Percentiles rank a stretch among this genome's conserved stretches.
Conservation (phyloP, 2,329 filamentous ascomycete genomes). For the Talaromyces sp. region DNA sequence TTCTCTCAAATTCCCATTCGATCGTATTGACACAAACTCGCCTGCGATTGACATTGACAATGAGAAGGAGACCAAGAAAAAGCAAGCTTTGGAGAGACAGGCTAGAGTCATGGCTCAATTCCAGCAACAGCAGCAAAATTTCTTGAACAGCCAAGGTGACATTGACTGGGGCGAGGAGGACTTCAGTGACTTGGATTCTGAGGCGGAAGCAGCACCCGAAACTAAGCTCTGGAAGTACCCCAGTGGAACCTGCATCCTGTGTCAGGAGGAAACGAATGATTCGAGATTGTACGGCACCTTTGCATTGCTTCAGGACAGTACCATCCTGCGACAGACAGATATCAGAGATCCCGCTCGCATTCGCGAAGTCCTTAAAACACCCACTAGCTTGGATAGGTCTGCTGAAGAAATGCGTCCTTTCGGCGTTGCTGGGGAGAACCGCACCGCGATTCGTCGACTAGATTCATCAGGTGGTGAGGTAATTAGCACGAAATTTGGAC, state of each 20-base stretch:
- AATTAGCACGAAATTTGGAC: conserved; percentile 72
- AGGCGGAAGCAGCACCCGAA: conserved; percentile 57
- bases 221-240: conserved; percentile 88
- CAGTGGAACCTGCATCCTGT: conserved; percentile 88
- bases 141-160: conserved; percentile 83
- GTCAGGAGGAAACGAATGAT: conserved; percentile 94
- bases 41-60: conserved; percentile 67
- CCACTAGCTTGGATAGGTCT: conserved; percentile 79
- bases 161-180: conserved; percentile 89
- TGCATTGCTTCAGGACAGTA: conserved; percentile 82
- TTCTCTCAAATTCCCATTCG: conserved; percentile 64
- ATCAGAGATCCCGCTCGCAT: conserved; percentile 80
- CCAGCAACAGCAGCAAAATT: conserved; percentile 94
- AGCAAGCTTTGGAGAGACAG: conserved; percentile 84
- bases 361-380: conserved; percentile 76
- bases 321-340: conserved; percentile 83
- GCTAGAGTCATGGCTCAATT: conserved; percentile 97
- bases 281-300: conserved; percentile 89
- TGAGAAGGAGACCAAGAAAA: conserved; percentile 78
- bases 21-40: conserved; percentile 79
- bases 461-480: conserved; percentile 72
- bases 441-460: conserved; percentile 73
- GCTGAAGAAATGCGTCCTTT: conserved; percentile 84
- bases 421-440: conserved; percentile 86
- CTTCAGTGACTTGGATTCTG: conserved; percentile 64